Percentiles rank a stretch among this genome's conserved stretches.
phyloP scores from a whole-genome alignment of 2,329 filamentous ascomycete genomes.

The Fusarium concolor region DNA sequence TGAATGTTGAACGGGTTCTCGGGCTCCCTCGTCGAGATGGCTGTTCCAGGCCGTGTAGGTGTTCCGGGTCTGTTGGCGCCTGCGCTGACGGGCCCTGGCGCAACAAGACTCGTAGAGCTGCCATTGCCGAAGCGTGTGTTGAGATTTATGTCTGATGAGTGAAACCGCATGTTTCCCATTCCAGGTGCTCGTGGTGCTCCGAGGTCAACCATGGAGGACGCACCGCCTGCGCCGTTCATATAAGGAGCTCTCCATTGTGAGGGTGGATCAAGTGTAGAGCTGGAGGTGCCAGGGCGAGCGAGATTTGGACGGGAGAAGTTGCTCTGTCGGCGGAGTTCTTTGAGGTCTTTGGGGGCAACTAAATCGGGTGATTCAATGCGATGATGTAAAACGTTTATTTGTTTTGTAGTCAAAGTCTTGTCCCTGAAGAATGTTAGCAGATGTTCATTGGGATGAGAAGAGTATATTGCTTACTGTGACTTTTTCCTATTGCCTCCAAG shows the following conservation, averaged over 20 bases:
- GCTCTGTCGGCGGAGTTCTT: slow-evolving; percentile 49
- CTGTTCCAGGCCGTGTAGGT: slow-evolving; percentile 51
- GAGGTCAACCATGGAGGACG: slow-evolving; percentile 61
- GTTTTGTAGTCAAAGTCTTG: slow-evolving; percentile 36
- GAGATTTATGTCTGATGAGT: slow-evolving; percentile 56
- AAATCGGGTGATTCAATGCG: slow-evolving; percentile 11
- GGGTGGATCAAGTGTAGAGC: slow-evolving; percentile 47
- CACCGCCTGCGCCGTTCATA: slow-evolving; percentile 51
- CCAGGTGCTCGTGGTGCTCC: slow-evolving; percentile 46
- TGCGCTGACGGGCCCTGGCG: slow-evolving; percentile 46
- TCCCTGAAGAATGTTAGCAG: slow-evolving; percentile 35
- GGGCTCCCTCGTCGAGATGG: slow-evolving; percentile 53
- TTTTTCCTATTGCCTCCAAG: slow-evolving; percentile 68
- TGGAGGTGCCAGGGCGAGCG: slow-evolving; percentile 56
- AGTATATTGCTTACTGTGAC: slow-evolving; percentile 54
- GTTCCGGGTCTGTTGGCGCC: slow-evolving; percentile 42
- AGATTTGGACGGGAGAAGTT: slow-evolving; percentile 53
- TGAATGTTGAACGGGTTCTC: slow-evolving; percentile 63
- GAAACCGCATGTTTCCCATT: slow-evolving; percentile 44
- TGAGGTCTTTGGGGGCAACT: background rate
- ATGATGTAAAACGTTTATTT: slow-evolving; percentile 23
- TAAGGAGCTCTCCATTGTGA: slow-evolving; percentile 51
- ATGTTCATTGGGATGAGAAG: background rate
- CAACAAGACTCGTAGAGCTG: slow-evolving; percentile 52
- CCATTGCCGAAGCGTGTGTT: slow-evolving; percentile 52